Evolutionary conservation across 257 asterid species (phyloP), one percentile per base, ranked within the genome.

Genomic region (Craterostigma plantagineum): DNA sequence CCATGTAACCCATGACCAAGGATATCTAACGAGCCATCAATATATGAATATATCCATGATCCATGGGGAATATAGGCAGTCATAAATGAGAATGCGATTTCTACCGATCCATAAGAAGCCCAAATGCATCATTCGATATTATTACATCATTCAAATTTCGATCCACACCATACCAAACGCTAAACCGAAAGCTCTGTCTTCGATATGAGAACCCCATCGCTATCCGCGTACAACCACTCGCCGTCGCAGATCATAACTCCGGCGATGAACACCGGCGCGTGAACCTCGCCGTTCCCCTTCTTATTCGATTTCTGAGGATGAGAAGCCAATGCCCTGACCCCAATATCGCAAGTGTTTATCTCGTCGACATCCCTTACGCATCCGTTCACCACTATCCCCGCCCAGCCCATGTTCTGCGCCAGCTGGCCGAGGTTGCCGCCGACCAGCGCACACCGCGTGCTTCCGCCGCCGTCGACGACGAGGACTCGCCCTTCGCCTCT

Each of bases 321-420:
- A 0, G 77, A 55, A n/a, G 56, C 64, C 46, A 65, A 39, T 15
- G 73, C 70, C 43, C 73, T 65, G 37, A 70, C 71, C 7, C 73
- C 73, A 15, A 70, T 70, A 42, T 70, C 73, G 18, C 73, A 62
- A 0, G 67, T 70, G 36, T 69, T 65, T 52, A 69, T 69, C 35
- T 69, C 77, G 62, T 69, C 72, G 1, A 69, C 73, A 33, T 69
- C 77, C 38, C 73, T 55, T 42, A 58, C 30, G 42, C 73, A 70
- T 0, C 77, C 77, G 16, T 70, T 65, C 0, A 65, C 67, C 11
- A 59, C 38, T 1, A 65, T 65, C 3, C 73, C 68, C 0, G 73
- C 73, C 77, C 73, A 70, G 8, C 70, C 70, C 9, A 65, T 70
- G 60, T 62, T 70, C 56, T 70, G 70, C 13, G 73, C 77, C 38